phyloP scores from a whole-genome alignment of 1,139 yeast genomes.

The Candida sanyaensis region DNA sequence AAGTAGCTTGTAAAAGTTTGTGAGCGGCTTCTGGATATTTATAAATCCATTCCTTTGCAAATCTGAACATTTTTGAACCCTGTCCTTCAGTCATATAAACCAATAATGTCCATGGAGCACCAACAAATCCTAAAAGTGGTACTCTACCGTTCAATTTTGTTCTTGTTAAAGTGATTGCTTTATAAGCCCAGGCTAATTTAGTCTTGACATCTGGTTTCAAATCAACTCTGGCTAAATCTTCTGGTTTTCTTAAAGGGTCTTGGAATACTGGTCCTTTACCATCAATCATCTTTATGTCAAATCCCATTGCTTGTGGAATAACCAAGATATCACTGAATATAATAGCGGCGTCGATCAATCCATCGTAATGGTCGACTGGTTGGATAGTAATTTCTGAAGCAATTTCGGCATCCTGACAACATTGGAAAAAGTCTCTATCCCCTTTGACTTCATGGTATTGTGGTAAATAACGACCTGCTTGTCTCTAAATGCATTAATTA shows the following conservation, averaged over 20 bases:
- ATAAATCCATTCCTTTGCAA: conserved; percentile 91
- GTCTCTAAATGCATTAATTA: conserved; percentile 44
- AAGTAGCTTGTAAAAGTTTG: conserved; percentile 69
- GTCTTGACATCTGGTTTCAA: conserved; percentile 68
- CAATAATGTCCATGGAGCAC: conserved; percentile 97
- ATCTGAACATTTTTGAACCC: conserved; percentile 88
- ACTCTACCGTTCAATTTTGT: conserved; percentile 83
- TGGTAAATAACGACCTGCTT: conserved; percentile 86
- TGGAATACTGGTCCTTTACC: conserved; percentile 95
- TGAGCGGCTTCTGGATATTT: conserved; percentile 74
- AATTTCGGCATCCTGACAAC: conserved; percentile 89
- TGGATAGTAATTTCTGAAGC: conserved; percentile 95
- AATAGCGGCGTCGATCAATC: conserved; percentile 93
- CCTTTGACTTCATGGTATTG: conserved; percentile 92
- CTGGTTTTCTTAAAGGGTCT: conserved; percentile 76
- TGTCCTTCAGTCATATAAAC: conserved; percentile 99
- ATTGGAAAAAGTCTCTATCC: conserved; percentile 85
- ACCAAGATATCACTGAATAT: conserved; percentile 94
- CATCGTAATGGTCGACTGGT: conserved; percentile 88
- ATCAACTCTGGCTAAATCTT: conserved; percentile 61
- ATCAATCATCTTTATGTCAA: conserved; percentile 90
- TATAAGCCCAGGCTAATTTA: conserved; percentile 92
- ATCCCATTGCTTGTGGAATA: conserved; percentile 98
- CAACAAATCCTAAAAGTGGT: conserved; percentile 92
- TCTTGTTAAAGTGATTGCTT: conserved; percentile 87